These are phyloP conservation scores for Entomortierella beljakovae DNA, from an alignment of 192 early-diverging fungal species.

Conservation along the genomic window DNA sequence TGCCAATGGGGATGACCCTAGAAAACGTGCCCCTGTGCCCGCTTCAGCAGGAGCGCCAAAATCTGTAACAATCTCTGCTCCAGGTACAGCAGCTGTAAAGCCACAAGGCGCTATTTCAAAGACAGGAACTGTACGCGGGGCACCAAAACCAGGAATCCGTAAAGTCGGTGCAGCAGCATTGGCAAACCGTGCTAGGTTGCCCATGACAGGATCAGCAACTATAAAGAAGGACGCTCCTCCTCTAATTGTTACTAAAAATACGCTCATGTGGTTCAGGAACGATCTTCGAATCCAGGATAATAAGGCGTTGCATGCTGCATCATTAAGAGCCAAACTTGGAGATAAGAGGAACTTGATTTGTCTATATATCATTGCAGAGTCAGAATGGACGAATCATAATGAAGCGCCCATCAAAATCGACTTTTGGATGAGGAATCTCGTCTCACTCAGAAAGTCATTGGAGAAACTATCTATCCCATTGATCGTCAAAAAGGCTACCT, in stretches of 20 bases:
- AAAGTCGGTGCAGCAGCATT: constrained; percentile 34
- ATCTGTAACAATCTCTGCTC: constrained; percentile 29
- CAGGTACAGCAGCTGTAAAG: constrained; percentile 10
- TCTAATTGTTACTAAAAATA: constrained; percentile 45
- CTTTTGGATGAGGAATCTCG: constrained; percentile 63
- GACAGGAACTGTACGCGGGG: constrained; percentile 36
- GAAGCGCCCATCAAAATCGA: constrained; percentile 65
- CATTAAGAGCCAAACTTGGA: constrained; percentile 11
- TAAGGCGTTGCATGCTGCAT: constrained; percentile 46
- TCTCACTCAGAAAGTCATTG: constrained; percentile 45
- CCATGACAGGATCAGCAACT: constrained; percentile 1
- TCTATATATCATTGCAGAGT: constrained; percentile 65
- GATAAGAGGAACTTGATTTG: constrained; percentile 42
- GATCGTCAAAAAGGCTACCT: constrained; percentile 54
- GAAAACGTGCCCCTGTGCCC: constrained; percentile 13
- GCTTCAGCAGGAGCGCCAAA: constrained; percentile 9
- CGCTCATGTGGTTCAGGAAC: constrained; percentile 63
- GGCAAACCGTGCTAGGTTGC: constrained; percentile 19
- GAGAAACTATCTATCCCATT: constrained; percentile 58
- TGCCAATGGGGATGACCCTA: constrained; percentile 16
- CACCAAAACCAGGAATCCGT: constrained; percentile 45
- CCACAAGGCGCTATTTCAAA: constrained; percentile 17
- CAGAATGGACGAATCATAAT: constrained; percentile 66
- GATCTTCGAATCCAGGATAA: constrained; percentile 63
- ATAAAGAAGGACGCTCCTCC: constrained; percentile 46